Base-by-base conservation (phyloP, 2,329 filamentous ascomycete species). In the Fusarium succisae region DNA sequence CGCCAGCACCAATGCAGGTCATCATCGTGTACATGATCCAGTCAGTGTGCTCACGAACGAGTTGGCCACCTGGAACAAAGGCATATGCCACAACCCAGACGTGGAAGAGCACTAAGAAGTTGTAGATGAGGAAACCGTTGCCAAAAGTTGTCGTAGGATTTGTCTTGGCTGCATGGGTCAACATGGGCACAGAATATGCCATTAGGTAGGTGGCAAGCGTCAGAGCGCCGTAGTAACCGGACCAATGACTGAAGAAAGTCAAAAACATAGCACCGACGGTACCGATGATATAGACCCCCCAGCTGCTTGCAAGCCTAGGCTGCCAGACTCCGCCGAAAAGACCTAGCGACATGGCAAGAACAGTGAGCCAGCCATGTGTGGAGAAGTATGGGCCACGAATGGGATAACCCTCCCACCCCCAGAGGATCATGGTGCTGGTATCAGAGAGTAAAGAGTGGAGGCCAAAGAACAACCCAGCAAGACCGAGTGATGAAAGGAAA, bases 31-130 rank as follows among this genome's bases (percentile, higher is more conserved):
- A 89, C 94, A 98, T 97, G 79, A 99, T 89, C 93, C 95, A 98
- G 81, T 98, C 96, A 3, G 95, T 99, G 80, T 92, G 95, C 82
- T 99, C 96, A 50, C 96, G 92, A 48, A 99, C 93, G 2, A 98
- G 88, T 7, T 94, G 94, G 5, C 96, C 96, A 58, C 96, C 96
- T 5, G 96, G 96, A 7, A 99, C 96, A 77, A 99, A 99, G 18
- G 96, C 96, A 79, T 99, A 99, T 5, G 96, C 96, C 17, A 99
- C 96, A 41, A 98, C 93, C 96, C 96, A 99, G 63, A 98, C 95
- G 80, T 98, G 96, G 86, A 98, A 98, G n/a, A 99, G 89, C 9
- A 98, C 92, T 85, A 98, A 85, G 78, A 98, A 88, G 83, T 98
- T 98, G 86, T 98, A 99, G 55, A 97, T 82, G 59, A 98, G 84